These are phyloP conservation scores for Strobilomyces dryophilus DNA, from an alignment of 768 basidiomycete genomes.

Conservation along the genomic window DNA sequence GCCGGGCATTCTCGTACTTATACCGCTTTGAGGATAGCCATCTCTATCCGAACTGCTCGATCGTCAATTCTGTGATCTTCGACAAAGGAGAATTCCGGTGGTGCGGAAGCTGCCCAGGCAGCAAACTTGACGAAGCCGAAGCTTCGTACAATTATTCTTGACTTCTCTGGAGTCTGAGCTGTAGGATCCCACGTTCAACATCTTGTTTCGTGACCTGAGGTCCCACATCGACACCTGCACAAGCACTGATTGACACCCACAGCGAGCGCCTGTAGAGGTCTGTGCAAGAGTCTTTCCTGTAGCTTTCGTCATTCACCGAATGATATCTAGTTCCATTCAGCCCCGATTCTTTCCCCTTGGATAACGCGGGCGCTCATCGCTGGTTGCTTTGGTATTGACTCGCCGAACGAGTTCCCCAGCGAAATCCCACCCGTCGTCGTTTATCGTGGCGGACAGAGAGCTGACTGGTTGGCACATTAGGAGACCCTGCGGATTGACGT, in stretches of 20 bases:
- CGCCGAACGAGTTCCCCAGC: conserved; percentile 35
- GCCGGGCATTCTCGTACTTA: conserved; percentile 83
- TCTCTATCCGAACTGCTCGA: conserved; percentile 75
- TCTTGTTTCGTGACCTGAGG: conserved; percentile 19
- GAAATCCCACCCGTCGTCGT: conserved; percentile 80
- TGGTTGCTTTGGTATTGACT: conserved; percentile 82
- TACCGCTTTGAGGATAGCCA: conserved; percentile 92
- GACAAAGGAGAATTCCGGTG: conserved; percentile 54
- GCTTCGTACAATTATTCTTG: conserved; percentile 84
- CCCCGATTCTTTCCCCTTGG: conserved; percentile 89
- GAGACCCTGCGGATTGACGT: conserved; percentile 23
- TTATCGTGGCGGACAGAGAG: conserved; percentile 42
- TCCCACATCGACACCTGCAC: conserved; percentile 88
- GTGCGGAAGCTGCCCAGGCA: conserved; percentile 42
- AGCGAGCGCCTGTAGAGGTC: conserved; percentile 70
- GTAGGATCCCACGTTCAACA: background rate
- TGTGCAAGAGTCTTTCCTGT: conserved; percentile 9
- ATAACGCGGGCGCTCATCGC: conserved; percentile 84
- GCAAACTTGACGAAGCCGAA: conserved; percentile 55
- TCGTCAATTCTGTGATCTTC: conserved; percentile 68
- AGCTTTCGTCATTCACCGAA: background rate
- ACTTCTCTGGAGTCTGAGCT: conserved; percentile 75
- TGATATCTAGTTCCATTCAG: conserved; percentile 81
- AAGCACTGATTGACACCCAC: conserved; percentile 86
- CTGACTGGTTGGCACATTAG: conserved; percentile 14